Percentiles rank a stretch among this genome's conserved stretches.
phyloP scores from a whole-genome alignment of 202 grass and related monocot species.

The Setaria italica region DNA sequence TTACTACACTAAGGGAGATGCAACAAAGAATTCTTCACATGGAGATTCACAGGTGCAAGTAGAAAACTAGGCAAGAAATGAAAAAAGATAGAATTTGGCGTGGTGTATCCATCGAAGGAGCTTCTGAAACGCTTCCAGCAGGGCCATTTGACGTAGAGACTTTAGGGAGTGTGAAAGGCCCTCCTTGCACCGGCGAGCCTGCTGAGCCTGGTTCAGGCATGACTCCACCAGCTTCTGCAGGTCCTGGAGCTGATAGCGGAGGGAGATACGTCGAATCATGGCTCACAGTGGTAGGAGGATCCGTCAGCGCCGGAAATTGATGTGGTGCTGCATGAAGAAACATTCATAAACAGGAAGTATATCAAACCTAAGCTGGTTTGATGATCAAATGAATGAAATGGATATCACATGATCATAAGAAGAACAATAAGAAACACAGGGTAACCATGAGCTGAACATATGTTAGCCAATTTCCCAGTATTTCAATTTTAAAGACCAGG shows the following conservation, averaged over 20 bases:
- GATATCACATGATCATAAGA: not conserved
- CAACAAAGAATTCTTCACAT: conserved; percentile 13
- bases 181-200: conserved; percentile 55
- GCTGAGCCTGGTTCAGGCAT: conserved; percentile 67
- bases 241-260: conserved; percentile 71
- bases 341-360: conserved; percentile 1
- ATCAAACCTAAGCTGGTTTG: not conserved
- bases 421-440: not conserved
- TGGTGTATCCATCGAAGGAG: conserved; percentile 17
- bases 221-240: conserved; percentile 65
- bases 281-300: conserved; percentile 60
- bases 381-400: not conserved
- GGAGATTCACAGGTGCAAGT: conserved; percentile 45
- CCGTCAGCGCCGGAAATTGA: conserved; percentile 61
- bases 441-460: too few relatives aligned
- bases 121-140: conserved; percentile 63
- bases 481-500: too few relatives aligned
- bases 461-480: too few relatives aligned
- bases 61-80: conserved; percentile 44
- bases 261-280: conserved; percentile 60
- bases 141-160: conserved; percentile 55
- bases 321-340: conserved; percentile 48
- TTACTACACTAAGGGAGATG: not conserved
- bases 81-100: conserved; percentile 38
- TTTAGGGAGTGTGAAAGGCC: conserved; percentile 57